Evolutionary conservation across 2,329 filamentous ascomycete genomes (phyloP).

Genomic region (Sporothrix humicola): DNA sequence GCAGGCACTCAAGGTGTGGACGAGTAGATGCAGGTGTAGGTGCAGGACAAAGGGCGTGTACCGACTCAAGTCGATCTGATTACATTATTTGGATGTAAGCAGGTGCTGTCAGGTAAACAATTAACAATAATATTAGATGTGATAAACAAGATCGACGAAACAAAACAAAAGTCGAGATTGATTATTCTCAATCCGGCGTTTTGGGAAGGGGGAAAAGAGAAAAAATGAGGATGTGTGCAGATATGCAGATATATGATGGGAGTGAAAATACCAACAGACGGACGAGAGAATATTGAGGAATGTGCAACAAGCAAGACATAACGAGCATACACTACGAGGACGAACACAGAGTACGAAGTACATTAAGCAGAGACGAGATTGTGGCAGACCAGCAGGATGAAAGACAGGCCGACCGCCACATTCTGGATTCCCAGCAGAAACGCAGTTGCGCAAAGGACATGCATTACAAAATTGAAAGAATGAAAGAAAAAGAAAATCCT

Average conservation of each 20-base stretch:
- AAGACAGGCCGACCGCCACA: background rate
- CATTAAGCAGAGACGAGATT: background rate
- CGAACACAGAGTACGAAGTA: background rate
- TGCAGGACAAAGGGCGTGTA: background rate
- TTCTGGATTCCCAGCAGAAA: too few relatives aligned
- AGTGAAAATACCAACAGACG: too few relatives aligned
- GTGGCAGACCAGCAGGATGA: background rate
- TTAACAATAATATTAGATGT: background rate
- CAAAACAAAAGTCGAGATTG: background rate
- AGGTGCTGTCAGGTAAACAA: background rate
- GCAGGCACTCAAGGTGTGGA: background rate
- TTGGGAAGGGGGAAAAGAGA: too few relatives aligned
- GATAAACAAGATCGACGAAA: background rate
- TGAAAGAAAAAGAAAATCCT: background rate
- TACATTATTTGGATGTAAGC: background rate
- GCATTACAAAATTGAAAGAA: too few relatives aligned
- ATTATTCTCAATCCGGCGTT: background rate
- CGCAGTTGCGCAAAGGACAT: too few relatives aligned
- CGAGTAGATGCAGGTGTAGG: background rate
- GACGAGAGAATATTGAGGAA: background rate
- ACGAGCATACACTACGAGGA: background rate
- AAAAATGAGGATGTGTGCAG: too few relatives aligned
- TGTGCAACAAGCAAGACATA: background rate
- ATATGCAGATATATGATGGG: too few relatives aligned
- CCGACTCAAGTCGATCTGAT: background rate